Base-by-base conservation (phyloP, 2,329 filamentous ascomycete species). In the Aspergillus sergii region DNA sequence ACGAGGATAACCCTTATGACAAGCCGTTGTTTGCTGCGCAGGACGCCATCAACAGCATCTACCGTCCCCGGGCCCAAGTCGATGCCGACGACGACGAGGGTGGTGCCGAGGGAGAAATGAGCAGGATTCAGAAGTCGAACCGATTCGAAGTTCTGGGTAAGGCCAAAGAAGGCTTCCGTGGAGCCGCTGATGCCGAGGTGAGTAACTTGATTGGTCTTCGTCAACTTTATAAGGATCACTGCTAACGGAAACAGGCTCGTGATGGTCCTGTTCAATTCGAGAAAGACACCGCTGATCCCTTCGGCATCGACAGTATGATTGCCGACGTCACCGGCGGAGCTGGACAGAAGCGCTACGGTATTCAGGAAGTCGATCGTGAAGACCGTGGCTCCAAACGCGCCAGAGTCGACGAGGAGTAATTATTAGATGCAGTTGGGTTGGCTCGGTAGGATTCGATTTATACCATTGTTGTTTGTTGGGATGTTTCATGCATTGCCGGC, bases 261-360 rank as follows among this genome's bases (percentile, higher is more conserved):
- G 92, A 96, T 72, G 95, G 95, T 6, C 95, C 95, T 0, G 95
- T 99, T 32, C 92, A 97, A 77, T 99, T 99, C 72, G 94, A 98
- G 79, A 96, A 94, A 79, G 94, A 97, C 59, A 86, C 77, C 46
- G 84, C 86, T 21, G 94, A 98, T 79, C 93, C 93, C 1, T 98
- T 98, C 78, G 94, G 96, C 57, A 95, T 98, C 69, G 93, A 96
- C 75, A 91, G 92, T 72, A 96, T 99, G 82, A 88, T 99, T 76
- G 90, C 88, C 41, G 93, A 97, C 77, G 93, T 85, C 30, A 83
- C 83, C 85, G 78, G 82, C 10, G 64, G 65, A 86, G 61, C 84
- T 68, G 72, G 80, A 54, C 76, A 79, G 71, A 81, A 81, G 68
- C 77, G 79, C 61, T 80, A 80, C 63, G 78, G 79, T 26, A 80